Conservation (phyloP, 2,329 filamentous ascomycete genomes). For the Cercospora zeae-maydis region DNA sequence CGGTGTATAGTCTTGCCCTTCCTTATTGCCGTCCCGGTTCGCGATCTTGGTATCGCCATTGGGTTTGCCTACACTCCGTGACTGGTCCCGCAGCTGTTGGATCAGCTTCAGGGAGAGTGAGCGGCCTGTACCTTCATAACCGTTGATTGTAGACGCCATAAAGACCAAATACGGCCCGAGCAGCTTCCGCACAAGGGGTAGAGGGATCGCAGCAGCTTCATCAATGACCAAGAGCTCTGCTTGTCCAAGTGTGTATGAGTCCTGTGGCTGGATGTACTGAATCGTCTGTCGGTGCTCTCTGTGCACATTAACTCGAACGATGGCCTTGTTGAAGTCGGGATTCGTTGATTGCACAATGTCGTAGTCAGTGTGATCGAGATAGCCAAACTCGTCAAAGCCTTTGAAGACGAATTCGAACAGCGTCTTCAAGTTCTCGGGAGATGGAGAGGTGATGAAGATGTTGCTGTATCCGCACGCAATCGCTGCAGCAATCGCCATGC, state of each 20-base stretch:
- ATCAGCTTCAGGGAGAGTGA: conserved; percentile 95
- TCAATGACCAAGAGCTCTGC: conserved; percentile 95
- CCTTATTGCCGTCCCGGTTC: conserved; percentile 74
- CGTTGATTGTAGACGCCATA: conserved; percentile 99
- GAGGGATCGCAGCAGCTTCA: conserved; percentile 91
- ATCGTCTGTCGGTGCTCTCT: conserved; percentile 94
- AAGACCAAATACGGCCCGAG: conserved; percentile 97
- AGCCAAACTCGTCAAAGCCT: conserved; percentile 90
- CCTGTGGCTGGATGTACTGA: conserved; percentile 95
- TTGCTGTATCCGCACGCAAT: conserved; percentile 97
- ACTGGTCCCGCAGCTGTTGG: conserved; percentile 93
- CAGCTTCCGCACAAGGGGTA: conserved; percentile 86
- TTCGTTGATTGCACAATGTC: conserved; percentile 98
- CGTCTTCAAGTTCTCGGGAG: conserved; percentile 96
- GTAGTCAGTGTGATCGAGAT: conserved; percentile 94
- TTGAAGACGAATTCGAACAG: conserved; percentile 98
- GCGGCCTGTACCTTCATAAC: conserved; percentile 93
- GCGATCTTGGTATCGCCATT: conserved; percentile 61
- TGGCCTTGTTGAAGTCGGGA: conserved; percentile 97
- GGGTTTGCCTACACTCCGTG: conserved; percentile 60
- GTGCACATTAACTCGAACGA: conserved; percentile 94
- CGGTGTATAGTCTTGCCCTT: conserved; percentile 58
- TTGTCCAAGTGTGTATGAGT: conserved; percentile 90
- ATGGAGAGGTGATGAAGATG: conserved; percentile 97
- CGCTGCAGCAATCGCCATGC: conserved; percentile 89